phyloP scores from a whole-genome alignment of 2,329 filamentous ascomycete species.

The Juglanconis oblonga region DNA sequence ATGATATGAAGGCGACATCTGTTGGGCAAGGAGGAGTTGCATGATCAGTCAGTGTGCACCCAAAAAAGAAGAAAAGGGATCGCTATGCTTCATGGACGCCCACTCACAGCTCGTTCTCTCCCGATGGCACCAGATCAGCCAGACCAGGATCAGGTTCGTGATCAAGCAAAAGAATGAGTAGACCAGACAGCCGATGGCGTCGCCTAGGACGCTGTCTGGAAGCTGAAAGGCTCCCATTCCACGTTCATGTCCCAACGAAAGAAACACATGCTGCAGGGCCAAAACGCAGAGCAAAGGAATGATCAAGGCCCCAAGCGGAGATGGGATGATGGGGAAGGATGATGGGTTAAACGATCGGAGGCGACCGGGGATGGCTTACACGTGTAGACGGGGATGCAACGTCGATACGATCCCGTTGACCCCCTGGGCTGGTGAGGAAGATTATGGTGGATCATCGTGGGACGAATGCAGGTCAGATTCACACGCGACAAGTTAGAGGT shows the following conservation, averaged over 20 bases:
- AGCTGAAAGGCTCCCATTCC: slow-evolving; percentile 20
- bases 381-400: neutral
- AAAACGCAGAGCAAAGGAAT: neutral
- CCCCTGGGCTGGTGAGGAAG: neutral
- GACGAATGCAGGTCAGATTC: neutral
- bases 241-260: slow-evolving; percentile 4
- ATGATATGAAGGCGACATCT: slow-evolving; percentile 17
- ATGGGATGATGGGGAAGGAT: neutral
- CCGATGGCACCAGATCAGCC: slow-evolving; percentile 14
- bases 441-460: neutral
- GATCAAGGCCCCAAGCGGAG: neutral
- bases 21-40: neutral
- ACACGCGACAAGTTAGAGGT: neutral
- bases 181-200: slow-evolving; percentile 12
- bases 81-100: neutral
- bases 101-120: slow-evolving; percentile 13
- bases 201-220: slow-evolving; percentile 16
- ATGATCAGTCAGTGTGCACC: neutral
- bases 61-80: neutral
- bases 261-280: neutral
- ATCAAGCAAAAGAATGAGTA: slow-evolving; percentile 13
- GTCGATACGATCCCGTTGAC: neutral
- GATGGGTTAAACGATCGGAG: neutral
- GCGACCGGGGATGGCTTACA: neutral
- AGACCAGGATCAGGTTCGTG: slow-evolving; percentile 8